Base-by-base conservation (phyloP, 805 yeast species). In the Cyberlindnera xylosilytica region DNA sequence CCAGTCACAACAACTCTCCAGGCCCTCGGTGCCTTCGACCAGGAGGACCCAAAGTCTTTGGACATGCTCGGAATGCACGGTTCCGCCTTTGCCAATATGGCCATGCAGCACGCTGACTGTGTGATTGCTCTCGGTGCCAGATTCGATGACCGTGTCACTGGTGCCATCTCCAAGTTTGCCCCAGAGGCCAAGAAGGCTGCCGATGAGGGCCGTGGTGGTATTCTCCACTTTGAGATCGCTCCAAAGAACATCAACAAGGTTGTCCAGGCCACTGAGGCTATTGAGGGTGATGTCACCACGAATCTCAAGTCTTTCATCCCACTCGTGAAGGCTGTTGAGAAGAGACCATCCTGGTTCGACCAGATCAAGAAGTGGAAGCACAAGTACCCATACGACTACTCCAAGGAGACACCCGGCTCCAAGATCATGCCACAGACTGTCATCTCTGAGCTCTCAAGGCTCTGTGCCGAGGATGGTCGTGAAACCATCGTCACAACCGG, bases 61-160 rank as follows among this genome's bases (percentile, higher is more conserved):
- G 97, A 91, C 66, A 88, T 93, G 95, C 77, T 93, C 53, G 99
- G 99, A 57, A 93, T 93, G 99, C 99, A 93, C 68, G 99, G 99
- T 52, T 76, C 82, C 47, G 97, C 89, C 38, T 88, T 89, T 56
- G 99, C 99, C 54, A 93, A 93, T 74, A 64, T 85, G 59, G 95
- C 98, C 40, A 83, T 93, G 54, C 99, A 93, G 72, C 74, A 80
- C 46, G 96, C 98, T 31, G 99, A 93, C 67, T 71, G 90, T 57
- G 87, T 93, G 61, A 69, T 93, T 49, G 98, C 98, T 15, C 73
- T 93, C 34, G 99, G 99, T 62, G 96, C 98, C 28, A 80, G 99
- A 65, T 93, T 93, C 59, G 99, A 93, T 68, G 99, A 93, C 72
- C 90, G 99, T 74, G 99, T 93, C 56, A 93, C 99, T 33, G 83